Percentiles rank a stretch among this genome's conserved stretches.
Conservation (phyloP, 2,329 filamentous ascomycete species). For the Blastomyces parvus region DNA sequence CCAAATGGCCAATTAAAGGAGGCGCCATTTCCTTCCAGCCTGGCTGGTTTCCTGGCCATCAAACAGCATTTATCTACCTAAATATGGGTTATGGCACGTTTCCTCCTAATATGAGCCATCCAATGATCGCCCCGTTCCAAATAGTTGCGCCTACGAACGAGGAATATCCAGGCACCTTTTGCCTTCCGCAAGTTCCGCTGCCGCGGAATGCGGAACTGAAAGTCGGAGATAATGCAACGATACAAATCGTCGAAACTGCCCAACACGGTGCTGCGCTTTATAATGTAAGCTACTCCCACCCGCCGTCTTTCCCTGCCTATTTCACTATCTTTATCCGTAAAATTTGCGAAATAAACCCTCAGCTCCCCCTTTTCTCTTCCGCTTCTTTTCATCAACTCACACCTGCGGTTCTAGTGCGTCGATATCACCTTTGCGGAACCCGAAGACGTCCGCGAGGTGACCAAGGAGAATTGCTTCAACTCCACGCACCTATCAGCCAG, state of each 20-base stretch:
- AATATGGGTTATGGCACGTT: constrained; percentile 80
- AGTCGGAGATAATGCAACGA: constrained; percentile 79
- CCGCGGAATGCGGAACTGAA: constrained; percentile 62
- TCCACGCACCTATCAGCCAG: constrained; percentile 36
- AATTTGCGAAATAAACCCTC: background rate
- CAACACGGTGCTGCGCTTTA: constrained; percentile 75
- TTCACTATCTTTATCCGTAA: background rate
- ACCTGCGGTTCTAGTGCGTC: constrained; percentile 59
- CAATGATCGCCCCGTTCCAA: constrained; percentile 72
- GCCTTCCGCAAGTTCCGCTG: constrained; percentile 78
- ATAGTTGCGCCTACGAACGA: constrained; percentile 71
- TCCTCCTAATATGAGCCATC: constrained; percentile 77
- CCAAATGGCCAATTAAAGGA: constrained; percentile 80
- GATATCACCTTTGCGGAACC: constrained; percentile 87
- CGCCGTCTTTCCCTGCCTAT: background rate
- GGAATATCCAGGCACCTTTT: constrained; percentile 81
- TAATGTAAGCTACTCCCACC: constrained; percentile 49
- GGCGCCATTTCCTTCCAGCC: constrained; percentile 87
- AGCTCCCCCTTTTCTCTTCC: background rate
- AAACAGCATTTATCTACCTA: constrained; percentile 73
- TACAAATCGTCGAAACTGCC: constrained; percentile 76
- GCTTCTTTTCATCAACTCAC: constrained; percentile 7
- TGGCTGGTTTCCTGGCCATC: constrained; percentile 89
- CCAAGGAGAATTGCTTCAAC: constrained; percentile 80
- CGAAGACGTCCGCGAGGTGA: constrained; percentile 64